Evolutionary conservation across 1,139 yeast genomes (phyloP).

Genomic region (Spathaspora sp.): DNA sequence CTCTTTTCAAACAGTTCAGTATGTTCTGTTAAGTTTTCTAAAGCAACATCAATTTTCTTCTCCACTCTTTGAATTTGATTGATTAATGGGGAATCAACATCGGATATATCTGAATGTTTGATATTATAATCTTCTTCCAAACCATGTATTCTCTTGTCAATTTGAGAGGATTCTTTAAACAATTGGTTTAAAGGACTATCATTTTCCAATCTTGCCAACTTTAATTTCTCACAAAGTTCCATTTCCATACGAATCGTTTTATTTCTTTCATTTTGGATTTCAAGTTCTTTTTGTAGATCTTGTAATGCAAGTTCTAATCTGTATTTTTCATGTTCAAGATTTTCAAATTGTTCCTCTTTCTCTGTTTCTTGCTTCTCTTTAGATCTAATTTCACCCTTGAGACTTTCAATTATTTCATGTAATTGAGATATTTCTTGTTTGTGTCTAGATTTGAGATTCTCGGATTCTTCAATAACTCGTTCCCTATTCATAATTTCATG

Average conservation of each 20-base stretch:
- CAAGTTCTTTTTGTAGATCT: constrained; percentile 9
- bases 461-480: neutral
- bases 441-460: constrained; percentile 3
- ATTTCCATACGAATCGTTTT: constrained; percentile 8
- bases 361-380: constrained; percentile 1
- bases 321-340: constrained; percentile 3
- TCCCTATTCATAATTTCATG: constrained; percentile 4
- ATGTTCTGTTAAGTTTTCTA: neutral
- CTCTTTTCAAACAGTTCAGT: neutral
- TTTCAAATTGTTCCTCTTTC: neutral
- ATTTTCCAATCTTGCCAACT: constrained; percentile 3
- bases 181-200: constrained; percentile 6
- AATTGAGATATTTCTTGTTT: constrained; percentile 7
- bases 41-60: constrained; percentile 8
- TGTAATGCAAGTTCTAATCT: constrained; percentile 8
- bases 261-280: constrained; percentile 5
- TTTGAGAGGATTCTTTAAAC: constrained; percentile 8
- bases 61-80: constrained; percentile 9
- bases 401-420: neutral
- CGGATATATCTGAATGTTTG: neutral
- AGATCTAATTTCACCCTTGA: neutral
- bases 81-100: neutral
- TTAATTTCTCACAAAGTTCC: constrained; percentile 11
- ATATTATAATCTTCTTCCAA: constrained; percentile 1
- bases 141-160: constrained; percentile 8